Evolutionary conservation across 345 rosid genomes (phyloP), one percentile per base, ranked within the genome.

Genomic region (Salix suchowensis): DNA sequence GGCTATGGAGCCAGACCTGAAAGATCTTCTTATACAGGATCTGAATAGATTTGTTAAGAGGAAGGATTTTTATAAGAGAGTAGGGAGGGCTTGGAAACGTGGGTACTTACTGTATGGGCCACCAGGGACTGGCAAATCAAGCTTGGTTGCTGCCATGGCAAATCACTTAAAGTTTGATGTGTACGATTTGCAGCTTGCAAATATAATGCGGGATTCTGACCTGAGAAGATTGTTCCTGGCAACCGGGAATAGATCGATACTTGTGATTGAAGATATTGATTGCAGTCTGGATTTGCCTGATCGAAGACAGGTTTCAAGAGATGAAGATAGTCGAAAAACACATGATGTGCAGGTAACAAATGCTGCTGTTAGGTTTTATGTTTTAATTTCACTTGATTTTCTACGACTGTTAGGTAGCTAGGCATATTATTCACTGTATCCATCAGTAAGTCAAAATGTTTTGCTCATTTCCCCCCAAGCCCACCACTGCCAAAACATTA

Each of bases 41-140:
- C 46, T 90, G 15, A 85, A 87, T 16, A 82, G 85, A 79, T 90
- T 90, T 72, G 30, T 88, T 9, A 83, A 71, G 75, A 86, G 91
- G 5, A 90, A 44, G 44, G 91, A 87, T 37, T 87, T 77, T 40
- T 88, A 87, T 13, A 87, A 75, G 73, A 86, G 71, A 81, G 90
- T 86, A 4, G 91, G 91, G 12, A 84, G 81, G 70, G 84, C 91
- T 28, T 90, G 94, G 91, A 90, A 88, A 75, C 77, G 91, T 7
- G 93, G 89, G 10, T 90, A 84, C 50, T 81, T 90, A 70, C 65
- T 87, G 60, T 84, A 82, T 67, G 93, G 91, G 21, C 89, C 90
- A 19, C 91, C 93, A 0, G 90, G 93, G 5, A 90, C 91, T 1
- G 91, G 91, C 8, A 88, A 88, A 78, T 90, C 91, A 0, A 90